Percentiles rank a stretch among this genome's conserved stretches.
These are phyloP conservation scores for Zygosaccharomyces siamensis DNA, from an alignment of 805 yeast species.

Conservation along the genomic window DNA sequence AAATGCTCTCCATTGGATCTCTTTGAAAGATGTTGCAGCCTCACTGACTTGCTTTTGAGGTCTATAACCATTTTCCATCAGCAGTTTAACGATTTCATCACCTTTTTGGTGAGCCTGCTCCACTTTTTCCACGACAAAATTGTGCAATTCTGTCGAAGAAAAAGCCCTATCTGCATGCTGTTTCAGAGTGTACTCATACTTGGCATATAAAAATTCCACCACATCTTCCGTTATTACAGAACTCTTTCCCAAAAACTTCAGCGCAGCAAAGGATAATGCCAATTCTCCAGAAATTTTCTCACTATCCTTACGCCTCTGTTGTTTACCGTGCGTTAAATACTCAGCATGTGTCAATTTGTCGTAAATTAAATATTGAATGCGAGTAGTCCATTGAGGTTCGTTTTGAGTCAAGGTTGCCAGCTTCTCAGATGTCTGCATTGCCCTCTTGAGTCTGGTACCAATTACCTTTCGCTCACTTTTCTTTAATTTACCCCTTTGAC, in stretches of 20 bases:
- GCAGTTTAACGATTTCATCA: constrained; percentile 38
- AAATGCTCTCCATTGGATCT: constrained; percentile 55
- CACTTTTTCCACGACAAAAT: constrained; percentile 19
- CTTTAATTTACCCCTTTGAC: constrained; percentile 32
- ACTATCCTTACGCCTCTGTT: constrained; percentile 22
- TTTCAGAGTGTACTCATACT: constrained; percentile 29
- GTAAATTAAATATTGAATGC: constrained; percentile 39
- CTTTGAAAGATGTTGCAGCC: constrained; percentile 36
- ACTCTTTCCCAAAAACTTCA: constrained; percentile 17
- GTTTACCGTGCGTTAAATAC: constrained; percentile 27
- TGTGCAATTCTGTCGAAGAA: constrained; percentile 23
- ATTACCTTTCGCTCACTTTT: constrained; percentile 43
- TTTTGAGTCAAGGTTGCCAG: constrained; percentile 40
- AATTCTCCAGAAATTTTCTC: constrained; percentile 21
- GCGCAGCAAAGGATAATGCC: constrained; percentile 26
- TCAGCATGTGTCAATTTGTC: constrained; percentile 50
- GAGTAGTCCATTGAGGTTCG: constrained; percentile 37
- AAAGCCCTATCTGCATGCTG: constrained; percentile 26
- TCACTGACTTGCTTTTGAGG: constrained; percentile 31
- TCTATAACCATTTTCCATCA: constrained; percentile 32
- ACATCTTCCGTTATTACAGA: constrained; percentile 17
- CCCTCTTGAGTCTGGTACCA: constrained; percentile 62
- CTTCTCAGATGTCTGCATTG: constrained; percentile 42
- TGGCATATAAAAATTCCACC: constrained; percentile 22
- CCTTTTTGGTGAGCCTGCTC: constrained; percentile 14